Evolutionary conservation across 306 rosid genomes (phyloP), one percentile per base, ranked within the genome.

Genomic region (Cucurbita pepo): DNA sequence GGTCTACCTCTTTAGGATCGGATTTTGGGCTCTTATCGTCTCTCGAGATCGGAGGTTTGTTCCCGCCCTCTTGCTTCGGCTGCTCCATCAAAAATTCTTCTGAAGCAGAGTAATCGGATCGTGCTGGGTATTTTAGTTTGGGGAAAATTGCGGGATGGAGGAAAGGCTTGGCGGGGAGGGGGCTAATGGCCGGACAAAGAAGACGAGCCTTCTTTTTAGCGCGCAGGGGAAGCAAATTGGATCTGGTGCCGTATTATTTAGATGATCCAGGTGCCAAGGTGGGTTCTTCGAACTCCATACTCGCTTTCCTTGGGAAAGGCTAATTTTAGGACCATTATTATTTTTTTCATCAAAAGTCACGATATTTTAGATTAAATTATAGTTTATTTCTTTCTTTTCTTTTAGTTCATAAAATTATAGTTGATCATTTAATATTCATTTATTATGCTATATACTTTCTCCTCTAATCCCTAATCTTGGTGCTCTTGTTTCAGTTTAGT

Each of bases 71-170:
- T 44, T 73, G 78, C 79, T 78, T 86, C 14, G 81, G 76, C 15
- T 71, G 79, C 63, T 90, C 89, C 97, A 93, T 90, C 12, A 0
- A n/a, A 47, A 25, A 43, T 63, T n/a, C 4, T 65, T 9, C 1
- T 0, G 44, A 59, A 25, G 61, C 54, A 52, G 10, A 15, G 45
- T 5, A 1, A 15, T 3, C 5, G 37, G 61, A 25, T 34, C 30
- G 69, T 5, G 45, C 0, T 34, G 15, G 8, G 16, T 10, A 7
- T 10, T 22, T 56, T 30, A 6, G 8, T 36, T 10, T 3, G 13
- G 18, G 47, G 77, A 9, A 30, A 71, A 60, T 9, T 75, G 60
- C 4, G 22, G 37, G 56, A n/a, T 15, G 5, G 54, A 52, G n/a
- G 50, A 72, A 25, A 79, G 78, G 71, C 36, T 76, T 70, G 65